A percentile compares a stretch with the other conserved stretches of the same genome.
Evolutionary conservation across 177 flowering plant species (phyloP).

Genomic region (Vitis hybrid): DNA sequence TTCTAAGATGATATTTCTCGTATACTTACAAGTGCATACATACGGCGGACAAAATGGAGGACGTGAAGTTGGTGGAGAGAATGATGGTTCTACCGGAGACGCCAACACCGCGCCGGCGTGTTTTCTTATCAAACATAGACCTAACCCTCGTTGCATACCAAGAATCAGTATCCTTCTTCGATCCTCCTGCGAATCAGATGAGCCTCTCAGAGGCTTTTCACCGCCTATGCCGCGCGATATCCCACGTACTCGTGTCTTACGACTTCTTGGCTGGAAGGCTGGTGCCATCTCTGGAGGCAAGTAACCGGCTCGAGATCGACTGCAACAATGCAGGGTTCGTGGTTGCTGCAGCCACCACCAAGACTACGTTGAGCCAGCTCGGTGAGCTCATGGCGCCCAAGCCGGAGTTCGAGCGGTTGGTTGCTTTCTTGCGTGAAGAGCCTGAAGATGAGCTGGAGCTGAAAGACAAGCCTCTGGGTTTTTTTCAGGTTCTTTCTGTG

Average conservation of each 20-base stretch:
- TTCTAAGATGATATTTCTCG: no score
- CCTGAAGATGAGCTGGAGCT: constrained; percentile 12
- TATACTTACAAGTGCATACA: no score
- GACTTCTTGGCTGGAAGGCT: constrained; percentile 30
- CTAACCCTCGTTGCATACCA: constrained; percentile 22
- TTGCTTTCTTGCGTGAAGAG: constrained; percentile 19
- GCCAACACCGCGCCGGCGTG: constrained; percentile 8
- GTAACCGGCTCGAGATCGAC: no score
- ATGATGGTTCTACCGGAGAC: constrained; percentile 13
- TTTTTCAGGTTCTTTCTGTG: constrained; percentile 20
- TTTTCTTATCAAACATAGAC: constrained; percentile 33
- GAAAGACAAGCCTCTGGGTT: constrained; percentile 21
- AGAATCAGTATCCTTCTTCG: constrained; percentile 22
- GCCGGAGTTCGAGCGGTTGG: constrained; percentile 22
- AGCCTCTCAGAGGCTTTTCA: constrained; percentile 11
- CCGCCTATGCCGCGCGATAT: constrained; percentile 4
- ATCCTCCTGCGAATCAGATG: constrained; percentile 11
- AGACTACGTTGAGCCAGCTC: constrained; percentile 11
- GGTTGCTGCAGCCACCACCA: constrained; percentile 23
- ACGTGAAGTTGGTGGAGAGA: constrained; percentile 19
- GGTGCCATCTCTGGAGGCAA: background rate
- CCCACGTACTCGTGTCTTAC: constrained; percentile 20
- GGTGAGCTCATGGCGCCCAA: constrained; percentile 25
- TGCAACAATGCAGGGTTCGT: no score
- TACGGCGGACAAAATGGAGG: background rate